Evolutionary conservation across 1,284 basidiomycete genomes (phyloP).

Genomic region (Tranzscheliella williamsii): DNA sequence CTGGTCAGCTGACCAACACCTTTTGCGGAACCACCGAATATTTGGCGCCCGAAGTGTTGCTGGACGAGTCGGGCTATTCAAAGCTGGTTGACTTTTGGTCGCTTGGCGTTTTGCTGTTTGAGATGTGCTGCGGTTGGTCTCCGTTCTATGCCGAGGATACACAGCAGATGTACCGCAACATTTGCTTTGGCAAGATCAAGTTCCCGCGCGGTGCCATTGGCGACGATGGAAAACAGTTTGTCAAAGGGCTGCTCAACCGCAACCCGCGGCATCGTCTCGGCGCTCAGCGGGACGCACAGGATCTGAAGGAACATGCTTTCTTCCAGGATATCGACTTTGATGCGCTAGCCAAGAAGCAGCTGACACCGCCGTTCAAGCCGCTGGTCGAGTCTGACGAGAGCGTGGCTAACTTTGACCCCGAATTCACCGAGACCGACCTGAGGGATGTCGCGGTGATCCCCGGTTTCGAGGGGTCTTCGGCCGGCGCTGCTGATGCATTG

Average conservation of each 20-base stretch:
- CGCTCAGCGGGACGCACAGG: slow-evolving; percentile 83
- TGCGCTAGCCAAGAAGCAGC: slow-evolving; percentile 78
- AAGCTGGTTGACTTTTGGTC: slow-evolving; percentile 99
- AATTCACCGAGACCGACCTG: slow-evolving; percentile 88
- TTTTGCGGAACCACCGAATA: slow-evolving; percentile 89
- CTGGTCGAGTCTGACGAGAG: slow-evolving; percentile 97
- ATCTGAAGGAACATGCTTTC: slow-evolving; percentile 95
- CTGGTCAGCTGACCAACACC: slow-evolving; percentile 94
- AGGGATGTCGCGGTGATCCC: slow-evolving; percentile 52
- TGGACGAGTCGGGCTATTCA: slow-evolving; percentile 97
- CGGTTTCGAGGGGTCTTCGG: slow-evolving; percentile 42
- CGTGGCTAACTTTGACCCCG: slow-evolving; percentile 95
- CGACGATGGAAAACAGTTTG: slow-evolving; percentile 98
- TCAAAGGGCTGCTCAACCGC: slow-evolving; percentile 95
- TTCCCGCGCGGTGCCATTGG: slow-evolving; percentile 96
- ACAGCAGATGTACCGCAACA: slow-evolving; percentile 99
- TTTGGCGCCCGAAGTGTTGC: slow-evolving; percentile 95
- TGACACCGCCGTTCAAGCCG: slow-evolving; percentile 97
- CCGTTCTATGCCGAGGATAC: slow-evolving; percentile 99
- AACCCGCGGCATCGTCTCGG: slow-evolving; percentile 97
- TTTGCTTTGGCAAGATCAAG: slow-evolving; percentile 93
- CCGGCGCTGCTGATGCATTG: slow-evolving; percentile 20
- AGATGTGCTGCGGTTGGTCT: slow-evolving; percentile 99
- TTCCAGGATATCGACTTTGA: slow-evolving; percentile 74
- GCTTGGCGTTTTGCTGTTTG: slow-evolving; percentile 68